Conservation (phyloP, 129 eudicot species). For the Smallanthus sonchifolius region DNA sequence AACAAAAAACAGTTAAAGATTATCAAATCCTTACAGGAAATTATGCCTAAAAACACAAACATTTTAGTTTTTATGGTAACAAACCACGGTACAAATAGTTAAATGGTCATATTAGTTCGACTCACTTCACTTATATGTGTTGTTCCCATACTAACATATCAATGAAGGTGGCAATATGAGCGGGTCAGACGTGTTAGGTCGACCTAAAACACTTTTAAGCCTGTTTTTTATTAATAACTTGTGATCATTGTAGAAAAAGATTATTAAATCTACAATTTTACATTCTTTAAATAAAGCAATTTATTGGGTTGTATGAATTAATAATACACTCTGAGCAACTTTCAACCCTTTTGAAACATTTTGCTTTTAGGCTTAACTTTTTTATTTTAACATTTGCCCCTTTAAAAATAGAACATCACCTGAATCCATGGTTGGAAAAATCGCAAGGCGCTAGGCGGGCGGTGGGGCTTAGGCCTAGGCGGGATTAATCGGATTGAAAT, state of each 20-base stretch:
- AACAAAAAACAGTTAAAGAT: conserved; percentile 18
- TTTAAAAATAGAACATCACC: neutral
- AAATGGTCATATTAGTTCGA: neutral
- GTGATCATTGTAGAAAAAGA: neutral
- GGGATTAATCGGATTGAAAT: too few relatives aligned
- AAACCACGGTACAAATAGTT: neutral
- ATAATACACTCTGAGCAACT: neutral
- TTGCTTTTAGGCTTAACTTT: neutral
- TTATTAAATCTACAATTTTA: neutral
- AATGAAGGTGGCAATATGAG: neutral
- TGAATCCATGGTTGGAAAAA: too few relatives aligned
- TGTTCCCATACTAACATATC: neutral
- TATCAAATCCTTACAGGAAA: neutral
- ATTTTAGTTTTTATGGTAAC: neutral
- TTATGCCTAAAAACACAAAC: conserved; percentile 6
- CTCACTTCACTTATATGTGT: neutral
- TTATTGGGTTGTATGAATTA: neutral
- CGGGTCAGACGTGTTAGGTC: too few relatives aligned
- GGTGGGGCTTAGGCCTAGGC: too few relatives aligned
- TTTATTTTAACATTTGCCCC: too few relatives aligned
- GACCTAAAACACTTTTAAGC: neutral
- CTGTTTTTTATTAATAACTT: too few relatives aligned
- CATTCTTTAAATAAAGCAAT: neutral
- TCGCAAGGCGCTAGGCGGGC: too few relatives aligned
- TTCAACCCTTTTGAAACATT: neutral